Base-by-base conservation (phyloP, 176 grass and related monocot species). In the Tillandsia leiboldiana region DNA sequence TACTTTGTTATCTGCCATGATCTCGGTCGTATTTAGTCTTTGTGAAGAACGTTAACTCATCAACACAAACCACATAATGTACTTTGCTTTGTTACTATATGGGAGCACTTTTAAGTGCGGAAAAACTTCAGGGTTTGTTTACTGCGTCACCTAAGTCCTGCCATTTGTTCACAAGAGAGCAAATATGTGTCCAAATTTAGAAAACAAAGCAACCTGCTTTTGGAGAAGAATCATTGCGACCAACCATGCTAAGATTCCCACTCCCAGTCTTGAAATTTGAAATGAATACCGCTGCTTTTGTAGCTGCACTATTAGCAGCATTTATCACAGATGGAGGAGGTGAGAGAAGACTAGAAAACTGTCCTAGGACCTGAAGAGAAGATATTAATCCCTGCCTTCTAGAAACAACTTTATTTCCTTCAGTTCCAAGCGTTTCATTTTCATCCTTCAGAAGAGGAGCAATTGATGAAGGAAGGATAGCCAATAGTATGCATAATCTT, bases 281-380 rank as follows among this genome's bases (percentile, higher is more conserved):
- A 75, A 85, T 70, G 86, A 88, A 99, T 61, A 79, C 68, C 49
- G 89, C 87, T 0, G 87, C 89, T 89, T 93, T 99, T 76, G 86
- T 87, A 76, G 94, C 94, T 50, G 94, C 89, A 68, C 68, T 78
- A 78, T 99, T 90, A 68, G 94, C 89, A 48, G 78, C 77, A 87
- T 72, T 90, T 63, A 72, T 72, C 69, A 93, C 90, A 10, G 90
- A 90, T 65, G 82, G 81, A 83, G 94, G 94, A 68, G 94, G 82
- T 48, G 77, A 88, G 47, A 99, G 84, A 71, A 99, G 89, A 73
- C 84, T 79, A 66, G 89, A 83, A 83, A 87, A 93, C 73, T 90
- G 94, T 8, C 78, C 80, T 72, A 99, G 78, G 79, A 83, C 78
- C 87, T 99, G 87, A 66, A 99, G 94, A 73, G 84, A 90, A 69